Base-by-base conservation (phyloP, 441 rosid genomes). In the Adansonia rubrostipa region DNA sequence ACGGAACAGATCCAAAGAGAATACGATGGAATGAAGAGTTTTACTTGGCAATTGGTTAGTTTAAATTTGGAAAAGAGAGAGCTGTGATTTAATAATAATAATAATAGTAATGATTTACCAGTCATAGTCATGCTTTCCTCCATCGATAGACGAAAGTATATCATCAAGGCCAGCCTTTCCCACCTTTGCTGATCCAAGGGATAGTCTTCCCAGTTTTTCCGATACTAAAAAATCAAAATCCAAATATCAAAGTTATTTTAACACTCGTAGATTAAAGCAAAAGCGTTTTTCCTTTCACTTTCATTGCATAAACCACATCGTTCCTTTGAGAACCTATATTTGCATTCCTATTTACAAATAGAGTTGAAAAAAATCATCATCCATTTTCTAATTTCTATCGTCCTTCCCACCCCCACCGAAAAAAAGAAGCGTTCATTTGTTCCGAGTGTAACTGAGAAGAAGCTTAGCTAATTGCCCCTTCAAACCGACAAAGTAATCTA, bases 101-200 rank as follows among this genome's bases (percentile, higher is more conserved):
- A 36, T 68, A 19, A 2, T 11, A 6, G 24, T 19, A 47, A n/a
- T 28, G 28, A 84, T 47, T 78, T 82, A 94, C 99, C 99, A 96
- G 71, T 96, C 97, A 78, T 96, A 96, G 82, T 94, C 98, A 73
- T 92, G 90, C 83, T 96, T 96, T 70, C 96, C 99, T 63, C 88
- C 96, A 53, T 92, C 98, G 1, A 87, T 82, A 3, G 97, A 85
- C 0, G 91, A 86, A 72, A 96, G 81, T 9, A 94, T 86, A 90
- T 96, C 99, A 79, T 93, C 97, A 54, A 83, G 70, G 84, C 92
- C 93, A 65, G 66, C 82, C 81, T 76, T 91, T 36, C 42, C 42
- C 1, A 86, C 73, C 83, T 85, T 89, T 15, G 85, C 90, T 60
- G 98, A 88, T 88, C 94, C 97, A 48, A 91, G 82, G 5, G 97